These are phyloP conservation scores for Neurospora sp. DNA, from an alignment of 495 filamentous ascomycete genomes.

Conservation along the genomic window DNA sequence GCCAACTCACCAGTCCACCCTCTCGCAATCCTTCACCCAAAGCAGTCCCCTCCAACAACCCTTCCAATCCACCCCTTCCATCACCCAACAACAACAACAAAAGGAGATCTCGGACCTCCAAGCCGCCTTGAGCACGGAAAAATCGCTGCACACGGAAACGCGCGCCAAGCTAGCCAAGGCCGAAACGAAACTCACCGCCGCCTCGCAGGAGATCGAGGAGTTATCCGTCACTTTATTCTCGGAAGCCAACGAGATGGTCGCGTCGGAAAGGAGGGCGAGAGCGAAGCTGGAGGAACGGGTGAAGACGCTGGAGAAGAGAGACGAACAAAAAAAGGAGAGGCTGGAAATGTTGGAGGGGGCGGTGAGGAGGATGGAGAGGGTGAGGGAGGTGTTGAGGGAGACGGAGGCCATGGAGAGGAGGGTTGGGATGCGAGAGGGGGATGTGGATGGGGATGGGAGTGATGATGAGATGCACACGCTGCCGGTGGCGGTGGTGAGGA, in stretches of 20 bases:
- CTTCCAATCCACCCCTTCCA: slow-evolving; percentile 15
- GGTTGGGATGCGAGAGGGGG: background rate
- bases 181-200: slow-evolving; percentile 60
- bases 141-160: background rate
- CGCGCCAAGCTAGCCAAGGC: slow-evolving; percentile 34
- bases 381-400: slow-evolving; percentile 46
- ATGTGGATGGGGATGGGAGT: background rate
- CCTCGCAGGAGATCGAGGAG: slow-evolving; percentile 79
- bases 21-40: background rate
- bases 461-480: background rate
- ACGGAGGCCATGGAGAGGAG: background rate
- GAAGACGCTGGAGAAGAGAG: slow-evolving; percentile 55
- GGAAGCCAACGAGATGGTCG: slow-evolving; percentile 97
- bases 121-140: background rate
- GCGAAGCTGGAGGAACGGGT: slow-evolving; percentile 71
- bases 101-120: background rate
- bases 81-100: background rate
- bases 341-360: slow-evolving; percentile 70
- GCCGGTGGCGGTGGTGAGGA: background rate
- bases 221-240: slow-evolving; percentile 77
- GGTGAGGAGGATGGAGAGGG: slow-evolving; percentile 66
- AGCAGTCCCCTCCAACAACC: background rate
- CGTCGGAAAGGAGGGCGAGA: slow-evolving; percentile 69
- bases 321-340: slow-evolving; percentile 58
- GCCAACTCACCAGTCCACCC: background rate